Base-by-base conservation (phyloP, 2,329 filamentous ascomycete genomes). In the Cordyceps militaris region DNA sequence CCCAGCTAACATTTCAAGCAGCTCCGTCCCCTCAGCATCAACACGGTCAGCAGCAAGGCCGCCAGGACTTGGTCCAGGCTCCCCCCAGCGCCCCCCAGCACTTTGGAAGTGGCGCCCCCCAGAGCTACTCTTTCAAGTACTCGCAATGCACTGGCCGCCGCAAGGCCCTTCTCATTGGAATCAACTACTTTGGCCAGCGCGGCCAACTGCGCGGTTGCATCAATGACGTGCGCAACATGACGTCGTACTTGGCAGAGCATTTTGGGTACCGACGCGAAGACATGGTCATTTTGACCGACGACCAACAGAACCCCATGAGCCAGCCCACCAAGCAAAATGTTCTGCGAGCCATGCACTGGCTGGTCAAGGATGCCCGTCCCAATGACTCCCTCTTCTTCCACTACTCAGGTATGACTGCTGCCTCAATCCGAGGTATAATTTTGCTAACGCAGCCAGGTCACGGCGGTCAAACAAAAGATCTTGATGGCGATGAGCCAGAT, bases 171-270 rank as follows among this genome's bases (percentile, higher is more conserved):
- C 74, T 97, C 61, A 93, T 97, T 64, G 93, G 93, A 57, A 96
- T 97, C 78, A 97, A 97, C 75, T 97, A 97, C 74, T 97, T 97
- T 69, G 86, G 88, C 53, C 92, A 97, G 74, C 85, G 89, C 59
- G 92, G 92, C 28, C 89, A 97, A 77, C 79, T 97, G 49, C 81
- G 91, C 59, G 93, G 93, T 47, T 97, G 93, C 69, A 97, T 97
- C 77, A 97, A 97, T 69, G 93, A 97, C 70, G 93, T 97, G 44
- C 89, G 92, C 74, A 97, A 97, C 76, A 96, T 97, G 91, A 96
- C 91, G 23, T 81, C 82, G 51, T 97, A 96, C 69, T 78, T 97
- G 59, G 89, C 90, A 62, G 85, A 92, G 71, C 86, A 91, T 68
- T 97, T 95, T 71, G 89, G 89, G 30, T 97, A 97, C 72, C 91